Conservation (phyloP, 768 basidiomycete species). For the Cystobasidium tubakii region DNA sequence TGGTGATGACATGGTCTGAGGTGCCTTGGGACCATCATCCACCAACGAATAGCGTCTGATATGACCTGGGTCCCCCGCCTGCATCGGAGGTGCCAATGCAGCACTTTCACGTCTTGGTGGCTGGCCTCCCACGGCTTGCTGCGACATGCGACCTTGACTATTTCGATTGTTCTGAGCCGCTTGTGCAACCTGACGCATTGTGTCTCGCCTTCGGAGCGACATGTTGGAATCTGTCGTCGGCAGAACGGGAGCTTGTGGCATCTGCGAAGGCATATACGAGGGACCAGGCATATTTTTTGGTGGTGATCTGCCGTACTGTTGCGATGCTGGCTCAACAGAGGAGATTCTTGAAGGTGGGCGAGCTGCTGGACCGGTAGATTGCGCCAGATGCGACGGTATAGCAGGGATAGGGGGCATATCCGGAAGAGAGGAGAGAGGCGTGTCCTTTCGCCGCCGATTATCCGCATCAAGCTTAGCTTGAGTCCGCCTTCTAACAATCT, state of each 20-base stretch:
- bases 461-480: constrained; percentile 53
- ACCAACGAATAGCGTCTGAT: constrained; percentile 29
- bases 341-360: background rate
- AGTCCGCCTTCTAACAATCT: constrained; percentile 76
- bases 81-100: background rate
- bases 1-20: background rate
- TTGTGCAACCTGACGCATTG: constrained; percentile 42
- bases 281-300: background rate
- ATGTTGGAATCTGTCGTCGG: constrained; percentile 22
- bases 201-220: constrained; percentile 36
- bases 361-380: background rate
- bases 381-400: background rate
- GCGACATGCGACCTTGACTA: background rate
- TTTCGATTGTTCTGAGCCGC: constrained; percentile 36
- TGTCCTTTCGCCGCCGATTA: constrained; percentile 38
- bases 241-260: constrained; percentile 17
- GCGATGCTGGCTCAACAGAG: background rate
- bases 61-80: background rate
- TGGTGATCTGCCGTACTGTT: constrained; percentile 3
- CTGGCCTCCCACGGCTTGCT: background rate
- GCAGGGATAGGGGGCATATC: background rate
- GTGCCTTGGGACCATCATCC: constrained; percentile 17
- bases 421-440: background rate
- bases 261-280: background rate
- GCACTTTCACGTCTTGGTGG: background rate